Conservation (phyloP, 78 protist genomes). For the Dictyostelium firmibasis region DNA sequence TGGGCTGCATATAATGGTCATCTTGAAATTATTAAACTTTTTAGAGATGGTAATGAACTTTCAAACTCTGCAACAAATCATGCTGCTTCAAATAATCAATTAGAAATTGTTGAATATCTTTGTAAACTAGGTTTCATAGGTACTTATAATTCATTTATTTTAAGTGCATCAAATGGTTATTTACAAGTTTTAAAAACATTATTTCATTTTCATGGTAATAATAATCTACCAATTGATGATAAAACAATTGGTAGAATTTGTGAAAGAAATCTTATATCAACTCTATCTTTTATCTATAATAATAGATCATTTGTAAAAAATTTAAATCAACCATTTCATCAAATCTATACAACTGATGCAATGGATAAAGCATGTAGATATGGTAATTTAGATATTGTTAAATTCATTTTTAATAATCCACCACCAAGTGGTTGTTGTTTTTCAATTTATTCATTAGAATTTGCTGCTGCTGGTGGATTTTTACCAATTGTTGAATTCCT, state of each 20-base stretch:
- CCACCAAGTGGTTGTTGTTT: neutral
- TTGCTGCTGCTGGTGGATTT: neutral
- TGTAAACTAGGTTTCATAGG: neutral
- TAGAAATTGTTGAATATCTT: slow-evolving; percentile 21
- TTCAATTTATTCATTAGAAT: neutral
- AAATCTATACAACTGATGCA: neutral
- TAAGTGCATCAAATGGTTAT: neutral
- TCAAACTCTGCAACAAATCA: neutral
- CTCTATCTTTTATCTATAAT: neutral
- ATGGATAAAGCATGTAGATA: neutral
- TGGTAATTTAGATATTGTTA: slow-evolving; percentile 8
- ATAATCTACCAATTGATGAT: neutral
- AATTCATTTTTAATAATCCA: neutral
- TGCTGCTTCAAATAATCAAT: slow-evolving; percentile 18
- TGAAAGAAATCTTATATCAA: neutral
- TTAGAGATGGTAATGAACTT: neutral
- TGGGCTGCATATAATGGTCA: neutral
- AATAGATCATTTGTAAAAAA: neutral
- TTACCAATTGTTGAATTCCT: neutral
- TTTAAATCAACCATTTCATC: neutral
- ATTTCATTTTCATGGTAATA: neutral
- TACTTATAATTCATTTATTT: neutral
- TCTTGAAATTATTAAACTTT: neutral
- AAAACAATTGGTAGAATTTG: neutral
- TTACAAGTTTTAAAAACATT: neutral